Conservation (phyloP, 2,329 filamentous ascomycete genomes). For the Calonectria multiphialidica region DNA sequence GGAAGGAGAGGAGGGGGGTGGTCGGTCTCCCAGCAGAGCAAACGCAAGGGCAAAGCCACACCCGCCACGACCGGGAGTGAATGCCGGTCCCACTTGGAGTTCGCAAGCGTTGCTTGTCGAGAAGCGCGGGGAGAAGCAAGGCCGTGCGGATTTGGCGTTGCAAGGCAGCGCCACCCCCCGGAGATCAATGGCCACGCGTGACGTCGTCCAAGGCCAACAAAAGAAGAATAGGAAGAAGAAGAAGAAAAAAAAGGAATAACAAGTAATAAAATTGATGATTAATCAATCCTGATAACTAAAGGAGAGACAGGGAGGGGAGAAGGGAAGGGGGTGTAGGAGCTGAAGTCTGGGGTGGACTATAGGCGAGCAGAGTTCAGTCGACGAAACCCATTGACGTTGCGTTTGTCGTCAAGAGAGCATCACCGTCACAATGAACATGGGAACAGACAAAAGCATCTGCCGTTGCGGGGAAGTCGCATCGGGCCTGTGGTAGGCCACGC, state of each 20-base stretch:
- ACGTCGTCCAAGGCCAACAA: background rate
- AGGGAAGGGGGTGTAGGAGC: background rate
- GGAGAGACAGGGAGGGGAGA: too few species aligned
- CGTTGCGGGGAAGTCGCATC: background rate
- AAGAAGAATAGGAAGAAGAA: background rate
- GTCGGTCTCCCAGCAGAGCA: background rate
- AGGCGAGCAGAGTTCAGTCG: background rate
- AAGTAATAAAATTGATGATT: background rate
- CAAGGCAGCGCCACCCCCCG: too few species aligned
- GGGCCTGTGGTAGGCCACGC: background rate
- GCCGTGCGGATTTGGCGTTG: background rate
- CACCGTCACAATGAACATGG: background rate
- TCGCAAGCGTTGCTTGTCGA: background rate
- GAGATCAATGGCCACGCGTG: slow-evolving; percentile 28
- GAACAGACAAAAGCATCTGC: background rate
- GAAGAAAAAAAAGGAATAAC: background rate
- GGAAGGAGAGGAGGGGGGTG: background rate
- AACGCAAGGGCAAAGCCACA: slow-evolving; percentile 11
- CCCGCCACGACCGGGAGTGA: slow-evolving; percentile 40
- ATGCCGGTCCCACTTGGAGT: slow-evolving; percentile 36
- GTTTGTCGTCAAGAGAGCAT: background rate
- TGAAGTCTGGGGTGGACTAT: background rate
- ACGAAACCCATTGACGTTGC: background rate
- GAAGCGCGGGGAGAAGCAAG: slow-evolving; percentile 16
- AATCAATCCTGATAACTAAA: too few species aligned